Base-by-base conservation (phyloP, 139 green algal genomes). In the Ostreobium quekettii region DNA sequence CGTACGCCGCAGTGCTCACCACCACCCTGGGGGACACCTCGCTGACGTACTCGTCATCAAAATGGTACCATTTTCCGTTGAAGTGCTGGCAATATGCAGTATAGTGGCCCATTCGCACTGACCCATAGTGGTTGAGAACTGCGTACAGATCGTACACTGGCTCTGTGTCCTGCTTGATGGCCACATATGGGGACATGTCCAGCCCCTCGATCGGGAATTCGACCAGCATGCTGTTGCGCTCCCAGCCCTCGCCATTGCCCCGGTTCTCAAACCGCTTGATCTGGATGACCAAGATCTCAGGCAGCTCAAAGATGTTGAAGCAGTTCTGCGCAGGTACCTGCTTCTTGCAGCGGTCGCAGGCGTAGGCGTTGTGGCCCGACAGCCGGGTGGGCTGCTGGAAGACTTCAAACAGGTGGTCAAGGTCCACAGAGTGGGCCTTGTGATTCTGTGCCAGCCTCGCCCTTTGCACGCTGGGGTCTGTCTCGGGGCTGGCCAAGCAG, bases 231-330 rank as follows among this genome's bases (percentile, higher is more conserved):
- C 42, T 53, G 42, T 19, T 19, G 42, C 42, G 42, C 42, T 26
- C 26, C 42, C 19, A 39, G 7, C 11, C 19, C 4, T 39, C 5
- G 8, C 30, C 66, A 24, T 57, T 65, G 36, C 86, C 71, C 4
- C 80, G 84, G 76, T 92, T 94, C 47, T 75, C 85, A 77, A 98
- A 98, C 66, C 93, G 84, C 78, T 98, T 97, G 28, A 98, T 75
- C 79, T 97, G 93, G 42, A 98, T 83, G 29, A 98, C 85, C 35
- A 98, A 77, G 60, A 98, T 82, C 60, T 96, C 85, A 0, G 92
- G 92, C 66, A 95, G 70, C n/a, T n/a, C n/a, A n/a, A n/a, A n/a
- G n/a, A n/a, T n/a, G n/a, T n/a, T n/a, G n/a, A n/a, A n/a, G n/a
- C n/a, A n/a, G n/a, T n/a, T n/a, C n/a, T n/a, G n/a, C n/a, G n/a